These are phyloP conservation scores for Fusarium secorum DNA, from an alignment of 2,329 filamentous ascomycete genomes.

Conservation along the genomic window DNA sequence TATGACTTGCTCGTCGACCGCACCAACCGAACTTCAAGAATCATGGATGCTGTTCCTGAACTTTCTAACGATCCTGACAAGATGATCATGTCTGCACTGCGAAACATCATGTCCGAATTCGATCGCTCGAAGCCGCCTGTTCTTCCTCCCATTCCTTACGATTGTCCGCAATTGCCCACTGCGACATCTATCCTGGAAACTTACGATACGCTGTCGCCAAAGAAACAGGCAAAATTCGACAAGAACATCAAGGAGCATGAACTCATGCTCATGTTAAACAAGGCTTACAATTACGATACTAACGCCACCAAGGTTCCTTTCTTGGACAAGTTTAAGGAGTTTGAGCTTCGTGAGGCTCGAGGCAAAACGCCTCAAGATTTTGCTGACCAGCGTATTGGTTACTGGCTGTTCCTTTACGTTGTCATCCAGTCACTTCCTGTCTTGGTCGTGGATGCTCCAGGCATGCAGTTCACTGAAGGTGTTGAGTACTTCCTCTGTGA, in stretches of 20 bases:
- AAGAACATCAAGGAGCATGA: conserved; percentile 81
- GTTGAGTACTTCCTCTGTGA: conserved; percentile 86
- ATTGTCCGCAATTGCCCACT: conserved; percentile 79
- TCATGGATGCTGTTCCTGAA: conserved; percentile 70
- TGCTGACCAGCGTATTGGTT: conserved; percentile 74
- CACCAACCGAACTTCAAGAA: conserved; percentile 77
- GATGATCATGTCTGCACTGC: conserved; percentile 72
- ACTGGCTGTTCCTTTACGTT: conserved; percentile 84
- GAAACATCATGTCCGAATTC: conserved; percentile 84
- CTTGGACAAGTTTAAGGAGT: conserved; percentile 72
- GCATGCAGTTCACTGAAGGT: conserved; percentile 71
- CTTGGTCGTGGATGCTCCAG: conserved; percentile 78
- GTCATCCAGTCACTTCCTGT: conserved; percentile 80
- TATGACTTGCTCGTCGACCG: conserved; percentile 92
- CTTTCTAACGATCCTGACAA: conserved; percentile 65
- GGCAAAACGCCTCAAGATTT: conserved; percentile 72
- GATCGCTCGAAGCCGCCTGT: conserved; percentile 90
- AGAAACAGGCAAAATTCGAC: conserved; percentile 77
- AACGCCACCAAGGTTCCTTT: conserved; percentile 67
- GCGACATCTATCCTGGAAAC: conserved; percentile 71
- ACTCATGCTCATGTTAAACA: conserved; percentile 76
- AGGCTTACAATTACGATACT: conserved; percentile 81
- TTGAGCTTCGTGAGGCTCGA: conserved; percentile 73
- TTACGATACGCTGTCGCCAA: conserved; percentile 69
- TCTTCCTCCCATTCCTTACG: conserved; percentile 89